A percentile compares a stretch with the other conserved stretches of the same genome.
Conservation (phyloP, 768 basidiomycete genomes). For the Epithele typhae region DNA sequence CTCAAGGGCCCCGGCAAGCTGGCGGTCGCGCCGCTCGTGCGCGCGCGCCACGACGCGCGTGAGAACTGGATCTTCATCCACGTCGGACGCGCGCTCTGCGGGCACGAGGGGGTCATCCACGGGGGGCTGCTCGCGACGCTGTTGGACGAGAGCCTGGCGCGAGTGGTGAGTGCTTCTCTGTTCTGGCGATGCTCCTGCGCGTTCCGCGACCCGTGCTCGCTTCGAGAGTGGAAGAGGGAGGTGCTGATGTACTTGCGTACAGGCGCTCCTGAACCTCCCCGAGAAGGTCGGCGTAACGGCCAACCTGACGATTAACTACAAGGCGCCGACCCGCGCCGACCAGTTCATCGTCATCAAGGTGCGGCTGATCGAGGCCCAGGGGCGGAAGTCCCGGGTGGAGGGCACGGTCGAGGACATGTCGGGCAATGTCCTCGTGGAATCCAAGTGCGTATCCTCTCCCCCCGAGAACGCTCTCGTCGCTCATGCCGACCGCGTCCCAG, state of each 20-base stretch:
- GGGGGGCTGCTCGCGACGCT: slow-evolving; percentile 90
- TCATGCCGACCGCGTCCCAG: slow-evolving; percentile 33
- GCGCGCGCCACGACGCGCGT: slow-evolving; percentile 69
- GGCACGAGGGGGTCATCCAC: slow-evolving; percentile 92
- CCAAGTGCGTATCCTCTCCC: slow-evolving; percentile 52
- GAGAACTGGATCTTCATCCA: slow-evolving; percentile 74
- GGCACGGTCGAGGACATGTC: slow-evolving; percentile 75
- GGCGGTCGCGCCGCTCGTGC: slow-evolving; percentile 72
- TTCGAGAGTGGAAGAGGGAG: no score
- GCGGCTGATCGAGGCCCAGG: slow-evolving; percentile 58
- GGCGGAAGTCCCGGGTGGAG: slow-evolving; percentile 70
- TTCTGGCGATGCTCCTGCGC: no score
- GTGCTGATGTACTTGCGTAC: no score
- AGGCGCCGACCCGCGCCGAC: slow-evolving; percentile 84
- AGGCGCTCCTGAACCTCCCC: slow-evolving; percentile 86
- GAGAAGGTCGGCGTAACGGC: slow-evolving; percentile 93
- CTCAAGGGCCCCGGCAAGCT: slow-evolving; percentile 87
- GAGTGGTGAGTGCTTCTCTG: slow-evolving; percentile 53
- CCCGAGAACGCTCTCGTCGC: background rate
- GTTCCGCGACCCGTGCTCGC: no score
- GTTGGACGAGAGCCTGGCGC: slow-evolving; percentile 78
- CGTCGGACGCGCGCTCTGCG: slow-evolving; percentile 83
- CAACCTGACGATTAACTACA: slow-evolving; percentile 74
- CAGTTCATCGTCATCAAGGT: slow-evolving; percentile 86
- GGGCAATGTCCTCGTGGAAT: slow-evolving; percentile 82